A percentile compares a stretch with the other conserved stretches of the same genome.
Evolutionary conservation across 495 filamentous ascomycete genomes (phyloP).

Genomic region (Annulohypoxylon stygium): DNA sequence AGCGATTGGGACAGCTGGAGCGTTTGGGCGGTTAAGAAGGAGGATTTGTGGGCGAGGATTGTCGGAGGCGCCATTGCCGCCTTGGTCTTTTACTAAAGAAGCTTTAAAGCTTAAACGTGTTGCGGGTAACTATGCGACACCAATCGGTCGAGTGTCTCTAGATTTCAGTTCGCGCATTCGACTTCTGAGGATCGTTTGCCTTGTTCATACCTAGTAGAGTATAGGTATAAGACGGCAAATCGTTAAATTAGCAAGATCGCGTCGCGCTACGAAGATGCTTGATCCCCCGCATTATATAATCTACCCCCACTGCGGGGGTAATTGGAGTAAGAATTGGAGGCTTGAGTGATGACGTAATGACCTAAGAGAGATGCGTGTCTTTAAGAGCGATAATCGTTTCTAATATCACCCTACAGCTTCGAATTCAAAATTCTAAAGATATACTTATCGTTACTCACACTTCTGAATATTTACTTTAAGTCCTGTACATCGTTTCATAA

Average conservation of each 20-base stretch:
- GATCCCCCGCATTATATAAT: slow-evolving; percentile 17
- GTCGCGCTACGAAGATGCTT: slow-evolving; percentile 23
- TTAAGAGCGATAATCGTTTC: too few species aligned
- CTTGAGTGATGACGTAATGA: neutral
- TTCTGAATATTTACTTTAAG: too few species aligned
- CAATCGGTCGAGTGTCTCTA: neutral
- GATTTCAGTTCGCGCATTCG: neutral
- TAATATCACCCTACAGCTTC: neutral
- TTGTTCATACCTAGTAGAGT: too few species aligned
- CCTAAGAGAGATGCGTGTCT: neutral
- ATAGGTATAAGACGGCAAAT: neutral
- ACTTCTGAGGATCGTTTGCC: neutral
- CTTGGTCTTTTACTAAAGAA: neutral
- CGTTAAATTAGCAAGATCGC: neutral
- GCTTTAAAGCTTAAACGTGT: neutral
- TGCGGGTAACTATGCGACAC: neutral
- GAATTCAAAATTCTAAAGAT: neutral
- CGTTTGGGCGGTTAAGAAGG: slow-evolving; percentile 73
- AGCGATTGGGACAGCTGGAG: slow-evolving; percentile 71
- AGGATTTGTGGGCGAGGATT: slow-evolving; percentile 72
- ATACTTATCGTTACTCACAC: neutral
- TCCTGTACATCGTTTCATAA: too few species aligned
- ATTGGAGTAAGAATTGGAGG: neutral
- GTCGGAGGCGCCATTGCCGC: slow-evolving; percentile 58
- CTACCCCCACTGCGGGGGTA: slow-evolving; percentile 21